Percentiles rank a stretch among this genome's conserved stretches.
These are phyloP conservation scores for Cadophora sp. DNA, from an alignment of 2,329 filamentous ascomycete genomes.

Conservation along the genomic window DNA sequence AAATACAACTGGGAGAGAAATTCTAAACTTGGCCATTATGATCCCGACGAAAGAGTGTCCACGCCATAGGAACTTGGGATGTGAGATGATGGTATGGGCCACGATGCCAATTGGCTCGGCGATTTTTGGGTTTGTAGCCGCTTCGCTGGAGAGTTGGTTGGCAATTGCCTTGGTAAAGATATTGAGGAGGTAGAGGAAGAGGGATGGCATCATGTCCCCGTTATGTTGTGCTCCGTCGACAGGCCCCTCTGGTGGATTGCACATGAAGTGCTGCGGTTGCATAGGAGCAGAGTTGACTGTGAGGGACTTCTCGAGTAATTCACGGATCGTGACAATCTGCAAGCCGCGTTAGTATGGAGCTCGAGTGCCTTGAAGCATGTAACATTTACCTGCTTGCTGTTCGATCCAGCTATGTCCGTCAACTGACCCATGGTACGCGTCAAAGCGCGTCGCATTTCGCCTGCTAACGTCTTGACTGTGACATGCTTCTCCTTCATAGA, in stretches of 20 bases:
- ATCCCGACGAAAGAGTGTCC: conserved; percentile 78
- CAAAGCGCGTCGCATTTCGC: conserved; percentile 75
- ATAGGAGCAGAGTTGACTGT: conserved; percentile 51
- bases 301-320: conserved; percentile 60
- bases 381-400: conserved; percentile 60
- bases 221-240: conserved; percentile 59
- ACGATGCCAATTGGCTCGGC: conserved; percentile 84
- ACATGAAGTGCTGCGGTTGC: conserved; percentile 62
- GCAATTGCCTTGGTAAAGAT: conserved; percentile 77
- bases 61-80: conserved; percentile 69
- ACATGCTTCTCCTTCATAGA: conserved; percentile 2
- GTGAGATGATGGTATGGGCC: conserved; percentile 76
- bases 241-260: conserved; percentile 52
- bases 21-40: conserved; percentile 83
- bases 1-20: conserved; percentile 84
- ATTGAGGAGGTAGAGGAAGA: conserved; percentile 79
- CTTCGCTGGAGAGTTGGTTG: conserved; percentile 72
- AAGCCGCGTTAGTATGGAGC: conserved; percentile 1
- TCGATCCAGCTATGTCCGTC: conserved; percentile 68
- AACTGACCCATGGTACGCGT: conserved; percentile 77
- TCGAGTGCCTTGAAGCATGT: background rate
- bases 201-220: conserved; percentile 61
- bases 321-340: conserved; percentile 52
- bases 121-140: conserved; percentile 65
- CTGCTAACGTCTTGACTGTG: conserved; percentile 69